Base-by-base conservation (phyloP, 306 rosid species). In the Trifolium pratense region DNA sequence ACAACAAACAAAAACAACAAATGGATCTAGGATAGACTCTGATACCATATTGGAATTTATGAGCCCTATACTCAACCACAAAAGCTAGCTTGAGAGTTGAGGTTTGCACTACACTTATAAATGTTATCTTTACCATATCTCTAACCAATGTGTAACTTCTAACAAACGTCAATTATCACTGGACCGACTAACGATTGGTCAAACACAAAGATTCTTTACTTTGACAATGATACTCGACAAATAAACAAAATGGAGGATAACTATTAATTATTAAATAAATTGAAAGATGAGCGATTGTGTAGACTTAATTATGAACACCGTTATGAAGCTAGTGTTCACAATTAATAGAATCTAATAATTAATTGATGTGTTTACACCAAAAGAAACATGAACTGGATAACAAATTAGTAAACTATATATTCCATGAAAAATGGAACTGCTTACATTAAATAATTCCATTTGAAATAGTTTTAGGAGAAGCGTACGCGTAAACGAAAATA, bases 201-300 rank as follows among this genome's bases (percentile, higher is more conserved):
- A n/a, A n/a, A 29, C 7, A 7, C 51, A 4, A 26, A 45, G 9
- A 8, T 18, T 52, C 20, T 31, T 12, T 52, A 40, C 11, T 23
- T 42, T 72, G 59, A 73, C 74, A 61, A 45, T 32, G 62, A 55
- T 25, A 26, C 65, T 13, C 58, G 8, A 51, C 34, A 39, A 15
- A 13, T 10, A 42, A 79, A 6, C 37, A 56, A 23, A 59, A 21
- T 9, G 15, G 6, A 7, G 8, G 12, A 21, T 21, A 53, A n/a
- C n/a, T n/a, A n/a, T n/a, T n/a, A n/a, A n/a, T n/a, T n/a, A n/a
- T n/a, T 52, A 63, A 17, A 65, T 72, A 20, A 34, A 23, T 42
- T 43, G n/a, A 43, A 43, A 12, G n/a, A 42, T 42, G n/a, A 13
- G 48, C 3, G n/a, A 12, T 42, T 53, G 15, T 55, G 4, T 55